Evolutionary conservation across 2,329 filamentous ascomycete genomes (phyloP).

Genomic region (Dryadomyces quercus-mongolicae): DNA sequence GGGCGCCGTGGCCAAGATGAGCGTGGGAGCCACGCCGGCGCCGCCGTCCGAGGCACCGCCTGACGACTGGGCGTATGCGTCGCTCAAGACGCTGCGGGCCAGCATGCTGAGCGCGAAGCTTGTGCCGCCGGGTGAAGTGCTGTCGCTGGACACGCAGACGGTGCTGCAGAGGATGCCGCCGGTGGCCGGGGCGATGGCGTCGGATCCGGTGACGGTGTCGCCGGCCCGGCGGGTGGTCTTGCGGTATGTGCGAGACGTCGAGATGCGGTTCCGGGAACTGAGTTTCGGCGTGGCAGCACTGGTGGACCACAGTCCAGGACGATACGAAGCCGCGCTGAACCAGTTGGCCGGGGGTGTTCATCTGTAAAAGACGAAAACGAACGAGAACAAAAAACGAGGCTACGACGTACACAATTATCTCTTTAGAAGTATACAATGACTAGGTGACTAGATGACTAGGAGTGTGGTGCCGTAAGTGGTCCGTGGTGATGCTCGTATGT

Average conservation of each 20-base stretch:
- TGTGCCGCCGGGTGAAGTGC: slow-evolving; percentile 65
- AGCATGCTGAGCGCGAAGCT: slow-evolving; percentile 60
- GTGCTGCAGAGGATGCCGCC: slow-evolving; percentile 56
- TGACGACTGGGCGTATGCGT: slow-evolving; percentile 59
- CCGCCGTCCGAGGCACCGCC: slow-evolving; percentile 17
- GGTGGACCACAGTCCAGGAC: slow-evolving; percentile 61
- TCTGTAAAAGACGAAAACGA: not conserved
- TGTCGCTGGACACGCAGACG: slow-evolving; percentile 55
- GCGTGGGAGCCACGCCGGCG: slow-evolving; percentile 10
- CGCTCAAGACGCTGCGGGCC: slow-evolving; percentile 52
- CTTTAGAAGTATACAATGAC: too few species aligned
- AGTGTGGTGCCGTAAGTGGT: too few species aligned
- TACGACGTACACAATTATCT: too few species aligned
- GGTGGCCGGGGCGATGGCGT: slow-evolving; percentile 15
- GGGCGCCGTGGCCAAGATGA: slow-evolving; percentile 39
- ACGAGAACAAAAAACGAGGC: too few species aligned
- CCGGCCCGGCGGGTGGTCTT: slow-evolving; percentile 58
- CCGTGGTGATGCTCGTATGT: too few species aligned
- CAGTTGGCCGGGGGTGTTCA: slow-evolving; percentile 28
- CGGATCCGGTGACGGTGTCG: slow-evolving; percentile 17
- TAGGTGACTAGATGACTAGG: too few species aligned
- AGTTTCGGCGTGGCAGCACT: slow-evolving; percentile 63
- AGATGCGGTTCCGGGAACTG: slow-evolving; percentile 56
- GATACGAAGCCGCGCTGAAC: slow-evolving; percentile 59
- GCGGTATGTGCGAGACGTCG: slow-evolving; percentile 60